Base-by-base conservation (phyloP, 2,329 filamentous ascomycete species). In the Pyricularia grisea region DNA sequence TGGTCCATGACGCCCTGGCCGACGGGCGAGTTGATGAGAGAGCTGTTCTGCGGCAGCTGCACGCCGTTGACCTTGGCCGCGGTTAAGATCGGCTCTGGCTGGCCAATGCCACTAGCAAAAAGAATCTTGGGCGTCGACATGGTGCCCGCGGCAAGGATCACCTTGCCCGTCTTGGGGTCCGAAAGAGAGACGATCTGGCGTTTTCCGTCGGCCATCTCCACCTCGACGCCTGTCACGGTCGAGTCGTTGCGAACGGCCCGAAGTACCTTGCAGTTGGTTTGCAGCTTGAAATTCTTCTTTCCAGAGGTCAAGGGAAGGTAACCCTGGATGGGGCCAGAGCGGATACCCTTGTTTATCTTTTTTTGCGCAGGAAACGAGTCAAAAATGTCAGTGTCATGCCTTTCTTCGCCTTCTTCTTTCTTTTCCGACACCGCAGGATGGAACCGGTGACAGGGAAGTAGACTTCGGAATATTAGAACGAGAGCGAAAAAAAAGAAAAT, bases 11-110 rank as follows among this genome's bases (percentile, higher is more conserved):
- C 67, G 70, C 68, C 70, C 68, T 69, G 6, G 66, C 73, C 73
- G 36, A 73, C 73, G 58, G 74, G 74, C 1, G 75, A 72, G 31
- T 74, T 72, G 67, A 75, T 73, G 74, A 74, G 75, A 33, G 74
- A 70, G 14, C 71, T 69, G 69, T 71, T 68, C 11, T 72, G 69
- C 11, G 74, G 73, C 1, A 76, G 71, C 68, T 70, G 73, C 58
- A 70, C 71, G 42, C 71, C 71, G 66, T 66, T 67, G 70, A 69
- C 64, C 58, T 61, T 23, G 58, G 58, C 58, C 23, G 58, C 58
- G 25, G 2, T 61, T 3, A 61, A 23, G 23, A 74, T 72, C 17
- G 69, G 69, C 64, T 72, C 69, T 61, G 74, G 69, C 70, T 73
- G 71, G 28, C 71, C 69, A 60, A 71, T 70, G 30, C 68, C 69